A percentile compares a stretch with the other conserved stretches of the same genome.
phyloP scores from a whole-genome alignment of 768 basidiomycete species.

The Serendipita sp. region DNA sequence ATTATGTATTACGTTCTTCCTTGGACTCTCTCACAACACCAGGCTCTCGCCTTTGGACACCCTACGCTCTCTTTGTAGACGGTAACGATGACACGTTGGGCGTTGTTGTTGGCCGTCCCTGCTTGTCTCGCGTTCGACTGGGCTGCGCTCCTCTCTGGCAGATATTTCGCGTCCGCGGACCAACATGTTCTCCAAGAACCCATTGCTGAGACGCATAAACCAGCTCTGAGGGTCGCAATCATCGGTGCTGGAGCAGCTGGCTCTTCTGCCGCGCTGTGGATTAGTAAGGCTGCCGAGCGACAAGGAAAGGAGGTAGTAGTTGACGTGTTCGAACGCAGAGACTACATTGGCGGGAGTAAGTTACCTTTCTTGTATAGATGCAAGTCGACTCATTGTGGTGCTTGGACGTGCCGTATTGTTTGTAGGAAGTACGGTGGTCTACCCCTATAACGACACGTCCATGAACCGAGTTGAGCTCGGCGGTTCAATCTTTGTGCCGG shows the following conservation, averaged over 20 bases:
- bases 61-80: neutral
- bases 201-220: neutral
- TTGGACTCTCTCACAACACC: too few species aligned
- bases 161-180: neutral
- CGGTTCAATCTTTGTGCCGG: slow-evolving; percentile 65
- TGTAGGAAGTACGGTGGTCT: slow-evolving; percentile 60
- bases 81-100: neutral
- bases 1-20: too few species aligned
- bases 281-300: slow-evolving; percentile 59
- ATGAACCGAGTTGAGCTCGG: slow-evolving; percentile 65
- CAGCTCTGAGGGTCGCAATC: slow-evolving; percentile 46
- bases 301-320: slow-evolving; percentile 44
- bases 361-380: slow-evolving; percentile 14
- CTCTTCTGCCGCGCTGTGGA: slow-evolving; percentile 70
- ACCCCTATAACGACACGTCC: slow-evolving; percentile 47
- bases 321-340: slow-evolving; percentile 66
- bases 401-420: neutral
- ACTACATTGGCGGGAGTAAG: slow-evolving; percentile 77
- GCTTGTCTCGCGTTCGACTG: neutral
- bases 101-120: neutral
- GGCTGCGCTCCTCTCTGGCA: neutral
- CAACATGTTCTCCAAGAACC: neutral
- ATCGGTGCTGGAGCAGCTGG: slow-evolving; percentile 86
- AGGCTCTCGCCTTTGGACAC: too few species aligned
- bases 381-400: neutral